Percentiles rank a stretch among this genome's conserved stretches.
phyloP scores from a whole-genome alignment of 768 basidiomycete genomes.

The Cystobasidium onofrii region DNA sequence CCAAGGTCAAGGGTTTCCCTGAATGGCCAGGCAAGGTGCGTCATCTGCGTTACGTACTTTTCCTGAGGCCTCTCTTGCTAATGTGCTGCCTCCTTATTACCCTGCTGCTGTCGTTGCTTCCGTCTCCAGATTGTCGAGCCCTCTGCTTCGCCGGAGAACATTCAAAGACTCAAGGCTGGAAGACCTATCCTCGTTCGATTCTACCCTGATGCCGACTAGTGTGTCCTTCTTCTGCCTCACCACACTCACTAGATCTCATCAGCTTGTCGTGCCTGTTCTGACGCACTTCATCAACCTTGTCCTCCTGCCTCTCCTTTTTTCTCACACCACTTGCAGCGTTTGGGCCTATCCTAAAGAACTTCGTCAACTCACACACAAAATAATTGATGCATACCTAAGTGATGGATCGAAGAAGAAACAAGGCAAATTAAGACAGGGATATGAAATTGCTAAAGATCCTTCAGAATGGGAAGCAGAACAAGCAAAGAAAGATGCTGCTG shows the following conservation, averaged over 20 bases:
- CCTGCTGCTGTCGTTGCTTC: neutral
- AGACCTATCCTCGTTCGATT: constrained; percentile 66
- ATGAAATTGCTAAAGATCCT: constrained; percentile 64
- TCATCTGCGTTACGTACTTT: neutral
- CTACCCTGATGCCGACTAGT: constrained; percentile 94
- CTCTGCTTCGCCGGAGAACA: constrained; percentile 55
- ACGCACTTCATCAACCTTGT: neutral
- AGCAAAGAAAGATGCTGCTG: constrained; percentile 50
- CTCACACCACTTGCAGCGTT: constrained; percentile 51
- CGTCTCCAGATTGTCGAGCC: constrained; percentile 67
- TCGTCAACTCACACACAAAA: constrained; percentile 63
- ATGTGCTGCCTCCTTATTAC: neutral
- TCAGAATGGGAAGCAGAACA: constrained; percentile 53
- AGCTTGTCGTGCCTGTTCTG: too few relatives aligned
- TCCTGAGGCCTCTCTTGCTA: neutral
- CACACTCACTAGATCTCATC: too few relatives aligned
- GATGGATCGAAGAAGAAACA: constrained; percentile 64
- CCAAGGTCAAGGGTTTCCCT: constrained; percentile 82
- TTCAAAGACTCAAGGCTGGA: constrained; percentile 65
- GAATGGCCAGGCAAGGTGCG: constrained; percentile 87
- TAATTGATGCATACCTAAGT: constrained; percentile 73
- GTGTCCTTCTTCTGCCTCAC: constrained; percentile 45
- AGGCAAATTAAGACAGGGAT: constrained; percentile 63
- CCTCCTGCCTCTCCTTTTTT: constrained; percentile 27
- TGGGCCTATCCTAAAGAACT: constrained; percentile 80